phyloP scores from a whole-genome alignment of 129 eudicot genomes.

The Apium graveolens region DNA sequence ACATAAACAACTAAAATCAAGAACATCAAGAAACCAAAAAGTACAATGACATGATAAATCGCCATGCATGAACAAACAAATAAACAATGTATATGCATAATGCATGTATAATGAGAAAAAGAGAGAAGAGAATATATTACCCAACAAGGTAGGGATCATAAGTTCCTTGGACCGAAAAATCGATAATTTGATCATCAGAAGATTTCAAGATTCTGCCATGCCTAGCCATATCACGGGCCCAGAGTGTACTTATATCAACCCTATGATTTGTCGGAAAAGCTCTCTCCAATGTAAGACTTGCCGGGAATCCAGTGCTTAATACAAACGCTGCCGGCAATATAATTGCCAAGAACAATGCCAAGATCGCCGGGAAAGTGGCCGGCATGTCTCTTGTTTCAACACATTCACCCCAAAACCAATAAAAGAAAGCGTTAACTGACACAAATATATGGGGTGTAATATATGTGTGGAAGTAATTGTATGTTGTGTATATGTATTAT shows the following conservation, averaged over 20 bases:
- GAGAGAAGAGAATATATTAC: conserved; percentile 27
- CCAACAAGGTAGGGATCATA: conserved; percentile 86
- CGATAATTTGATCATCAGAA: conserved; percentile 46
- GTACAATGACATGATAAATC: not conserved
- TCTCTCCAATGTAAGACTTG: conserved; percentile 51
- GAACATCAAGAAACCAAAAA: not conserved
- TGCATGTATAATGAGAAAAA: not conserved
- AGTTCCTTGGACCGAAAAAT: conserved; percentile 79
- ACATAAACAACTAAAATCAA: not conserved
- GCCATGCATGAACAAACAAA: not conserved
- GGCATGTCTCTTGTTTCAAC: conserved; percentile 24
- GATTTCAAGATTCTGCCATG: conserved; percentile 75
- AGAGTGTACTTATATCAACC: conserved; percentile 56
- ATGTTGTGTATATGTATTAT: not conserved
- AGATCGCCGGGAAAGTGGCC: conserved; percentile 23
- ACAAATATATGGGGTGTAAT: not conserved
- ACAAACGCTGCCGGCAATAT: conserved; percentile 29
- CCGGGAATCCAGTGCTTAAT: conserved; percentile 33
- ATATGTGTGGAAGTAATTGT: not conserved
- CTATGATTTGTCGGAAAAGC: conserved; percentile 45
- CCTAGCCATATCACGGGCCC: conserved; percentile 47
- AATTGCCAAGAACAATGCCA: conserved; percentile 18
- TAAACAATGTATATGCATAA: not conserved
- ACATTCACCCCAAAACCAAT: not conserved
- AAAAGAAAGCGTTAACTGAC: not conserved